Conservation (phyloP, 805 yeast species). For the Wickerhamomyces bisporus region DNA sequence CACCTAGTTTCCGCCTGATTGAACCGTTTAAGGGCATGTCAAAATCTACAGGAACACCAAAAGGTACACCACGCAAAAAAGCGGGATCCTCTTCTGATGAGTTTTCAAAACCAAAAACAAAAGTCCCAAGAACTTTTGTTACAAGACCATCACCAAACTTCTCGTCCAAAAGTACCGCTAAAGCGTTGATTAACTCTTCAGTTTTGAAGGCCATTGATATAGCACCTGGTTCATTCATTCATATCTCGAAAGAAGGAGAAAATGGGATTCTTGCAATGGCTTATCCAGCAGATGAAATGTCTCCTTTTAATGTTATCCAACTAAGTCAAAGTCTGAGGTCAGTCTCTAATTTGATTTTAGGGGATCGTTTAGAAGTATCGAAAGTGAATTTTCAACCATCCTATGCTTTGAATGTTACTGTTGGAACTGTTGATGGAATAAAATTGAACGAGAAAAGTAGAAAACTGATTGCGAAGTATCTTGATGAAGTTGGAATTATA, state of each 20-base stretch:
- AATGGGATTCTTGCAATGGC: slow-evolving; percentile 41
- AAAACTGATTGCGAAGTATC: slow-evolving; percentile 34
- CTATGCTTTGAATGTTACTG: slow-evolving; percentile 31
- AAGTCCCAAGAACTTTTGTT: slow-evolving; percentile 34
- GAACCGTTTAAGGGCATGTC: no score
- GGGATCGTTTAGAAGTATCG: slow-evolving; percentile 45
- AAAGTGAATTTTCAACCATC: slow-evolving; percentile 47
- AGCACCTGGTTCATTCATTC: slow-evolving; percentile 39
- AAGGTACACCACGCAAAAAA: slow-evolving; percentile 26
- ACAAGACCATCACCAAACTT: slow-evolving; percentile 31
- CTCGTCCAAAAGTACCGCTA: slow-evolving; percentile 28
- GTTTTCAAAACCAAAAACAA: slow-evolving; percentile 25
- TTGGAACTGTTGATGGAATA: slow-evolving; percentile 26
- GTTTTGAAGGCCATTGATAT: slow-evolving; percentile 44
- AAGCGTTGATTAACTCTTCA: slow-evolving; percentile 37
- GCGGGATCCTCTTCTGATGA: slow-evolving; percentile 13
- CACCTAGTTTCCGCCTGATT: no score
- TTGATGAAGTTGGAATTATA: slow-evolving; percentile 54
- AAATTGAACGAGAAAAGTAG: slow-evolving; percentile 20
- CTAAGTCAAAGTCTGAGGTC: slow-evolving; percentile 43
- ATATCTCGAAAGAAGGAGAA: slow-evolving; percentile 40
- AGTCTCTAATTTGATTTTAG: slow-evolving; percentile 39
- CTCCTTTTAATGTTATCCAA: slow-evolving; percentile 36
- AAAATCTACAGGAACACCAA: slow-evolving; percentile 15
- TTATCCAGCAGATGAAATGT: slow-evolving; percentile 29